A percentile compares a stretch with the other conserved stretches of the same genome.
phyloP scores from a whole-genome alignment of 1,284 basidiomycete genomes.

The Leccinum variabile region DNA sequence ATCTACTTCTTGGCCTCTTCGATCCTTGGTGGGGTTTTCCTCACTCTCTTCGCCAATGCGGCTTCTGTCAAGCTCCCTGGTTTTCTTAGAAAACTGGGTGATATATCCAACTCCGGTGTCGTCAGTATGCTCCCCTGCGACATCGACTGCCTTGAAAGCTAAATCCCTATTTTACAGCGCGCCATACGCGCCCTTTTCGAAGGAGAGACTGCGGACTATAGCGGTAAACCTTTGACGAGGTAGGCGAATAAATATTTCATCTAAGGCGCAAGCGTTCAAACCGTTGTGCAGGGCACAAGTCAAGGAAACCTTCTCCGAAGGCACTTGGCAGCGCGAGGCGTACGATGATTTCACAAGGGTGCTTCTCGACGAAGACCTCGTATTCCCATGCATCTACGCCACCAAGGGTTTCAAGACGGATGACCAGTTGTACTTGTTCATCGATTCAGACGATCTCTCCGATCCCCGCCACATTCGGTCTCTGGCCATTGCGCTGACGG shows the following conservation, averaged over 20 bases:
- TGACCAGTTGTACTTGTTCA: conserved; percentile 24
- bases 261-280: not conserved
- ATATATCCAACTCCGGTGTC: conserved; percentile 2
- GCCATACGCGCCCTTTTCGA: conserved; percentile 3
- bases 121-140: conserved; percentile 7
- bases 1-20: conserved; percentile 14
- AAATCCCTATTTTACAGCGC: conserved; percentile 6
- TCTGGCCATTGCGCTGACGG: conserved; percentile 16
- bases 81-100: conserved; percentile 9
- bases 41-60: conserved; percentile 17
- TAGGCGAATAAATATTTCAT: not conserved
- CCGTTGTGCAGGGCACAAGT: conserved; percentile 19
- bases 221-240: conserved; percentile 22
- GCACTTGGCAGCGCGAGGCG: conserved; percentile 20
- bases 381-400: conserved; percentile 27
- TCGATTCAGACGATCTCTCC: conserved; percentile 27
- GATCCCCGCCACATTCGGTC: conserved; percentile 22
- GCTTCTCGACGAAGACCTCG: conserved; percentile 23
- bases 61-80: conserved; percentile 13
- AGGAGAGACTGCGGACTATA: not conserved
- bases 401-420: conserved; percentile 27
- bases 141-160: not conserved
- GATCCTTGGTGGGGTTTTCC: conserved; percentile 19
- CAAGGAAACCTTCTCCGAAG: conserved; percentile 10
- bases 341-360: conserved; percentile 25